Conservation (phyloP, 129 eudicot genomes). For the Heracleum sosnowskyi region DNA sequence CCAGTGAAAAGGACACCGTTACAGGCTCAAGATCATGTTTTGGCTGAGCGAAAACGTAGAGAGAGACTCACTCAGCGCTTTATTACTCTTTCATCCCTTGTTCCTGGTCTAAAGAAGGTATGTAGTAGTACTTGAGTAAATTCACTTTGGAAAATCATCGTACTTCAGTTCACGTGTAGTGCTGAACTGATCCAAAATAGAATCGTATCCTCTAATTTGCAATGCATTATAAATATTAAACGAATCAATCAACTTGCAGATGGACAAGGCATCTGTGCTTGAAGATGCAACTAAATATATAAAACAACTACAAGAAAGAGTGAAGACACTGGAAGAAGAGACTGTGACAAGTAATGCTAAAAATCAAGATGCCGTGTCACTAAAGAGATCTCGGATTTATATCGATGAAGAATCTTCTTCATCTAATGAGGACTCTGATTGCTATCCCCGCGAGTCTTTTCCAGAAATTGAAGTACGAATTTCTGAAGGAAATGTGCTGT, state of each 20-base stretch:
- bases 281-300: constrained; percentile 45
- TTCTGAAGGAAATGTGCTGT: constrained; percentile 31
- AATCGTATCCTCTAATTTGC: neutral
- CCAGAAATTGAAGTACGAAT: constrained; percentile 40
- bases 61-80: constrained; percentile 53
- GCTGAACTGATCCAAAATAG: neutral
- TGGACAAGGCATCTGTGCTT: constrained; percentile 55
- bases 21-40: constrained; percentile 57
- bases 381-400: constrained; percentile 26
- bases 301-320: constrained; percentile 38
- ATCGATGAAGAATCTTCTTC: constrained; percentile 34
- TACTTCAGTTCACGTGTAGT: neutral
- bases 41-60: constrained; percentile 69
- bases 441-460: constrained; percentile 13
- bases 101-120: constrained; percentile 67
- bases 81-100: constrained; percentile 45
- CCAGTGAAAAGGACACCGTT: constrained; percentile 25
- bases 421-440: constrained; percentile 19
- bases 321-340: constrained; percentile 35
- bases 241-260: constrained; percentile 14
- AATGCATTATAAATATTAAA: neutral
- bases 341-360: constrained; percentile 11
- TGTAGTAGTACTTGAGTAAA: neutral
- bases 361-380: constrained; percentile 19
- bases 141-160: neutral